These are phyloP conservation scores for Paecilomyces niveus DNA, from an alignment of 2,329 filamentous ascomycete genomes.

Conservation along the genomic window DNA sequence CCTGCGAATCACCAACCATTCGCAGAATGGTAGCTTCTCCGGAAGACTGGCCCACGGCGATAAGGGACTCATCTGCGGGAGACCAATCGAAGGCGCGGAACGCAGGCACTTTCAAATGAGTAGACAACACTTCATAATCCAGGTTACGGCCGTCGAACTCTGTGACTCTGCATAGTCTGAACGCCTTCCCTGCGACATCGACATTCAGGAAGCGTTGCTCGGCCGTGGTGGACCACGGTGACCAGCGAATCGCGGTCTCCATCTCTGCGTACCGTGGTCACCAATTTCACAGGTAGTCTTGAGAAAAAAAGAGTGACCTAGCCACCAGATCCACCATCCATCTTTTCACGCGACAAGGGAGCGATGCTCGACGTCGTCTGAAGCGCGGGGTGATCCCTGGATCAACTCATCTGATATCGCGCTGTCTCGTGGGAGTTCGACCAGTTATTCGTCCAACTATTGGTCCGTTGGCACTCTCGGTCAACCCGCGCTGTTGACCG, in stretches of 20 bases:
- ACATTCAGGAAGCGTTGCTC: conserved; percentile 54
- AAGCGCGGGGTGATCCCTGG: neutral
- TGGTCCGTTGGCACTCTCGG: conserved; percentile 18
- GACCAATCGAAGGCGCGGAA: conserved; percentile 64
- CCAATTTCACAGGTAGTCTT: neutral
- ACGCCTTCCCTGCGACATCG: conserved; percentile 53
- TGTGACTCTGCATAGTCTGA: conserved; percentile 50
- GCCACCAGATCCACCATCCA: conserved; percentile 4
- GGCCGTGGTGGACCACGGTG: conserved; percentile 48
- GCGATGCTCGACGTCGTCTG: neutral
- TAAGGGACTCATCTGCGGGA: conserved; percentile 48
- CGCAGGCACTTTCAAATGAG: conserved; percentile 49
- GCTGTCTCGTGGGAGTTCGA: neutral
- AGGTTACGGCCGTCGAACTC: conserved; percentile 33
- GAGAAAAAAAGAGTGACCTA: neutral
- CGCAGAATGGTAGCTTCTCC: conserved; percentile 55
- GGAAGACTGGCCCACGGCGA: conserved; percentile 55
- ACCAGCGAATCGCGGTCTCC: conserved; percentile 59
- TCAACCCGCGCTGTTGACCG: conserved; percentile 17
- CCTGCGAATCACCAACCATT: conserved; percentile 44
- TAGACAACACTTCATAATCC: conserved; percentile 47
- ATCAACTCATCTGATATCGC: neutral
- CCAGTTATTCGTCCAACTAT: conserved; percentile 1
- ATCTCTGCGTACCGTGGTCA: conserved; percentile 24
- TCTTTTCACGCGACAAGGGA: conserved; percentile 1